Evolutionary conservation across 441 rosid species (phyloP), one percentile per base, ranked within the genome.

Genomic region (Corymbia calophylla): DNA sequence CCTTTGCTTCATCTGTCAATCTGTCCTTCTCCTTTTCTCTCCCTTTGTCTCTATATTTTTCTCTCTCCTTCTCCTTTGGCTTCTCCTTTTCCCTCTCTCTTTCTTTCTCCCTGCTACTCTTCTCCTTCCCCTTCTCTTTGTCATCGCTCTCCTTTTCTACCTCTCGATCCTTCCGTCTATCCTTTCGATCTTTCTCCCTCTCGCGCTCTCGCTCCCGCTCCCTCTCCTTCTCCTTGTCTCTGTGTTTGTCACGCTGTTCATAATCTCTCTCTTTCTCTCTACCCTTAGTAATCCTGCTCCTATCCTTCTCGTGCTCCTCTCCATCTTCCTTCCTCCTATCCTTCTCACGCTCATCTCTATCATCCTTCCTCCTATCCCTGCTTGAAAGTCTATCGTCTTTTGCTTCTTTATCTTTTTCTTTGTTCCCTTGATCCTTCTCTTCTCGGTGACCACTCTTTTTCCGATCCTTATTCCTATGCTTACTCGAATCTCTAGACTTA

Each of bases 21-120:
- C 88, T 94, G 19, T 95, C 93, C 86, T 77, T 90, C 60, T 90
- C 92, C 66, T 82, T 87, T 48, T 88, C 88, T 54, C 70, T 89
- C 49, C 64, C 89, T 86, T 81, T 90, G 53, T 77, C 94, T 91
- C 92, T 93, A n/a, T 89, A 95, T 90, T 87, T 95, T 48, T 94
- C 94, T 85, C 91, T 91, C 29, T 93, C 95, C 89, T 90, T 93
- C 25, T 93, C 93, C 91, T 88, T 94, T 62, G 93, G 96, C 60
- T 87, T 90, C 14, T 92, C 96, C 86, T 94, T 95, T 51, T 94
- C 95, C 89, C 92, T 92, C 68, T 93, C 95, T 93, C 95, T 93
- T 89, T 92, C 92, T 92, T 56, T 94, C 90, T 92, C 93, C 81
- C 90, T 51, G 44, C 53, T 84, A 68, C 31, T 87, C 77, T 84